Evolutionary conservation across 805 yeast species (phyloP), one percentile per base, ranked within the genome.

Genomic region (Ogataea philodendri): DNA sequence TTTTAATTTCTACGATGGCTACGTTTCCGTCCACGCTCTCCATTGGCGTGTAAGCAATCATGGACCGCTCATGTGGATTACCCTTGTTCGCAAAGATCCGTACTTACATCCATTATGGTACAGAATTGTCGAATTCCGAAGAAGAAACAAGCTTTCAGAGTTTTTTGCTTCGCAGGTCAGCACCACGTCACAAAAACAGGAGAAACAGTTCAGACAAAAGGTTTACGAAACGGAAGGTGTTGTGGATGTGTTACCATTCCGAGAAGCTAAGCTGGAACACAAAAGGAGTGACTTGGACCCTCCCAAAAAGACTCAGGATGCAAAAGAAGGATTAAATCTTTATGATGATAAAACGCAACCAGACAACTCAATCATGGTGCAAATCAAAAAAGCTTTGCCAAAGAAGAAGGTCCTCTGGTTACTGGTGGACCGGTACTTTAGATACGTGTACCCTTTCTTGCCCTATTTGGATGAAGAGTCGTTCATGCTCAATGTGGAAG

Each of bases 11-110:
- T 69, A 63, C 41, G 56, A 55, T 1, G 72, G 71, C 2, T 63
- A 63, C 44, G 44, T 65, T 3, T 70, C 81, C 0, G 60, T 73
- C 36, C 55, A 66, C 33, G 42, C 64, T 11, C 62, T 62, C 17
- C 66, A 62, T 31, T 57, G 67, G 3, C 54, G 74, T 26, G 54
- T 69, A 20, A 63, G 65, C 40, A 67, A 68, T 45, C 69, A 66
- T 52, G 83, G 81, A 1, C 76, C 81, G 0, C 62, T 74, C 22
- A 54, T 78, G 1, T 70, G 77, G 69, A 45, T 69, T 4, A 55
- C 81, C 0, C 38, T 71, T 16, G 54, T 76, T 35, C 64, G 66
- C 36, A 73, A 66, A 43, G 84, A 78, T 54, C 60, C 58, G 29
- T 59, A 58, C 48, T 27, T 64, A 38, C 47, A 51, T 11, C 55